These are phyloP conservation scores for Fusarium gaditjirri DNA, from an alignment of 2,329 filamentous ascomycete species.

Conservation along the genomic window DNA sequence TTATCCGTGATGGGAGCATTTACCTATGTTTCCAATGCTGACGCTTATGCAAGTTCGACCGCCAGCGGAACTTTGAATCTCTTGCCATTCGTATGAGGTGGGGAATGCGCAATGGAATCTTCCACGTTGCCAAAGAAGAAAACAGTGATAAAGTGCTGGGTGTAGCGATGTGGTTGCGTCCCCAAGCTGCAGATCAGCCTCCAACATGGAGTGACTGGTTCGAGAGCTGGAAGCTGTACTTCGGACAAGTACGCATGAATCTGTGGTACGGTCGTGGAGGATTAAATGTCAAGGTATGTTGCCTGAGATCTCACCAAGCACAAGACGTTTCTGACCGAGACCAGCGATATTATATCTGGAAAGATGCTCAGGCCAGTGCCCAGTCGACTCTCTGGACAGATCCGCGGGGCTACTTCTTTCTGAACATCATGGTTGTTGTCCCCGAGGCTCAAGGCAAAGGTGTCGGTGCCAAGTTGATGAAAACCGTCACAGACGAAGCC, in stretches of 20 bases:
- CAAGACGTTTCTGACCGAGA: background rate
- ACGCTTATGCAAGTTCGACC: slow-evolving; percentile 60
- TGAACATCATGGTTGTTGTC: slow-evolving; percentile 78
- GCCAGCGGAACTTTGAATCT: slow-evolving; percentile 69
- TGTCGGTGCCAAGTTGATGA: slow-evolving; percentile 72
- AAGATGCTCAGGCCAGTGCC: slow-evolving; percentile 69
- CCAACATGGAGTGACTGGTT: slow-evolving; percentile 71
- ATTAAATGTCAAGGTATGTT: slow-evolving; percentile 65
- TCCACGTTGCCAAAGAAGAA: slow-evolving; percentile 74
- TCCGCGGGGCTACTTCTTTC: slow-evolving; percentile 76
- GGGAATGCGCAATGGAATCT: slow-evolving; percentile 75
- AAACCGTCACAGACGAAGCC: slow-evolving; percentile 69
- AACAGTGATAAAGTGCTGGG: slow-evolving; percentile 68
- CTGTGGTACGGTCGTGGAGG: slow-evolving; percentile 75
- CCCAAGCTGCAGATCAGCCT: slow-evolving; percentile 58
- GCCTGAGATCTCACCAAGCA: accelerated
- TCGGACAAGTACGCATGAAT: slow-evolving; percentile 74
- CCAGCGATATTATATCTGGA: slow-evolving; percentile 78
- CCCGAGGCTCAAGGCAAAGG: slow-evolving; percentile 74
- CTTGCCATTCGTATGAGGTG: slow-evolving; percentile 74
- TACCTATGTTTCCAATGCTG: accelerated
- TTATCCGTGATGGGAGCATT: accelerated
- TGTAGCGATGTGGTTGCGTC: slow-evolving; percentile 78
- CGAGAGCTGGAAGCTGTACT: slow-evolving; percentile 73
- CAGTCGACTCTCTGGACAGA: slow-evolving; percentile 73